Percentiles rank a stretch among this genome's conserved stretches.
Evolutionary conservation across 208 protist species (phyloP).

Genomic region (Strigomonas culicis): DNA sequence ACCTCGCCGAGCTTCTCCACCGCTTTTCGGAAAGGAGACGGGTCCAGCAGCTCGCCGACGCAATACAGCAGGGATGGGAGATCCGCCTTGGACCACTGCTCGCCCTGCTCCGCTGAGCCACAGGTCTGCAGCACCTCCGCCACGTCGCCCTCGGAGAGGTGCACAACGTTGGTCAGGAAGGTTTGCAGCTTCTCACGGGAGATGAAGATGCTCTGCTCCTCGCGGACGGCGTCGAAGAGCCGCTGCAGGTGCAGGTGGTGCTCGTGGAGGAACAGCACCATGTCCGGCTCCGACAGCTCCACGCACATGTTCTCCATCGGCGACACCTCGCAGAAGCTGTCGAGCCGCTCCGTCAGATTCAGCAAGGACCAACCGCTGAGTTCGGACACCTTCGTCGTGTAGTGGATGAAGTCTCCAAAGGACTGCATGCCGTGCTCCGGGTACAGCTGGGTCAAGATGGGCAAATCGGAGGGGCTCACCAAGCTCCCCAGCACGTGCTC

Average conservation of each 20-base stretch:
- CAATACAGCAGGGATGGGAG: slow-evolving; percentile 56
- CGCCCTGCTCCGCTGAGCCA: slow-evolving; percentile 16
- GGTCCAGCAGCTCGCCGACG: slow-evolving; percentile 43
- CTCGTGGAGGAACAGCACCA: slow-evolving; percentile 35
- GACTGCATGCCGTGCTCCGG: slow-evolving; percentile 53
- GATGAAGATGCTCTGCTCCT: slow-evolving; percentile 26
- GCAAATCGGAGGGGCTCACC: slow-evolving; percentile 46
- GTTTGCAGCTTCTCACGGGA: slow-evolving; percentile 26
- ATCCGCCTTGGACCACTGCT: slow-evolving; percentile 33
- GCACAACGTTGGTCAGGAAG: slow-evolving; percentile 41
- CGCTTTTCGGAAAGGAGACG: slow-evolving; percentile 59
- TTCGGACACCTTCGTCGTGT: slow-evolving; percentile 71
- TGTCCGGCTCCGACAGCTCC: slow-evolving; percentile 29
- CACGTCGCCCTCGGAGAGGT: slow-evolving; percentile 33
- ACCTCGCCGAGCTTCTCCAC: slow-evolving; percentile 54
- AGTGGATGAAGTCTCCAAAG: slow-evolving; percentile 66
- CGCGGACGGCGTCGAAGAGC: slow-evolving; percentile 44
- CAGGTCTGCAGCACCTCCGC: slow-evolving; percentile 37
- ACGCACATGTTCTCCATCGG: slow-evolving; percentile 48
- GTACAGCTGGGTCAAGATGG: slow-evolving; percentile 73
- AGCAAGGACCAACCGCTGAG: slow-evolving; percentile 59
- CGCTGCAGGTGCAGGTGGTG: slow-evolving; percentile 22
- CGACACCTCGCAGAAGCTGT: slow-evolving; percentile 56
- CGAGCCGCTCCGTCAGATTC: slow-evolving; percentile 56
- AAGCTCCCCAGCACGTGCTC: slow-evolving; percentile 45